Percentiles rank a stretch among this genome's conserved stretches.
These are phyloP conservation scores for Avena atlantica DNA, from an alignment of 176 grass and related monocot genomes.

Conservation along the genomic window DNA sequence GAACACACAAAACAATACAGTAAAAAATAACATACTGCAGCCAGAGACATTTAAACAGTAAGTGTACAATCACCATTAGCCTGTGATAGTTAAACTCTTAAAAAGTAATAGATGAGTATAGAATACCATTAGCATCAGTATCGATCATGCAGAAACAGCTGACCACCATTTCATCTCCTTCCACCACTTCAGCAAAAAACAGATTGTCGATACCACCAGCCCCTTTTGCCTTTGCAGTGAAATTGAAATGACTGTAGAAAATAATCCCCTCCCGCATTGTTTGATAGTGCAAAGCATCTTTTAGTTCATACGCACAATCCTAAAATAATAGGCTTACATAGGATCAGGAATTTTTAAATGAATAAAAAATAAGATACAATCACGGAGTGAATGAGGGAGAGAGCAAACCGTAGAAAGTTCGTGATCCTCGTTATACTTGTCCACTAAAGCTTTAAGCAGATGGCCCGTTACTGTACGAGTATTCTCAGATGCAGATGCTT, in stretches of 20 bases:
- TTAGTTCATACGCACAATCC: not conserved
- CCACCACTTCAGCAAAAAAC: not conserved
- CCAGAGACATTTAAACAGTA: conserved; percentile 1
- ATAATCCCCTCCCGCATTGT: not conserved
- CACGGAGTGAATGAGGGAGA: not conserved
- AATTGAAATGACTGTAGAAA: not conserved
- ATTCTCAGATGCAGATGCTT: not conserved
- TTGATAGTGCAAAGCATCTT: not conserved
- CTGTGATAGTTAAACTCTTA: not conserved
- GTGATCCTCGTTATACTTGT: not conserved
- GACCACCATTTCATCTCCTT: not conserved
- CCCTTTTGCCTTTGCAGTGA: not conserved
- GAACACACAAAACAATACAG: not conserved
- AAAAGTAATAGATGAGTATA: not conserved
- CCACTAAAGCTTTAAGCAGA: not conserved
- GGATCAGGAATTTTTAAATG: not conserved
- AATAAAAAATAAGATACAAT: not conserved
- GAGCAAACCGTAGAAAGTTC: not conserved
- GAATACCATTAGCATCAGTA: conserved; percentile 3
- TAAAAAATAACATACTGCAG: not conserved
- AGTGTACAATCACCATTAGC: not conserved
- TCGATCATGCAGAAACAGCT: not conserved
- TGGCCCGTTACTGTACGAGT: not conserved
- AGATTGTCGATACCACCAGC: not conserved
- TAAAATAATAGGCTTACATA: not conserved